Evolutionary conservation across 192 early-diverging fungal species (phyloP), one percentile per base, ranked within the genome.

Genomic region (Entomortierella parvispora): DNA sequence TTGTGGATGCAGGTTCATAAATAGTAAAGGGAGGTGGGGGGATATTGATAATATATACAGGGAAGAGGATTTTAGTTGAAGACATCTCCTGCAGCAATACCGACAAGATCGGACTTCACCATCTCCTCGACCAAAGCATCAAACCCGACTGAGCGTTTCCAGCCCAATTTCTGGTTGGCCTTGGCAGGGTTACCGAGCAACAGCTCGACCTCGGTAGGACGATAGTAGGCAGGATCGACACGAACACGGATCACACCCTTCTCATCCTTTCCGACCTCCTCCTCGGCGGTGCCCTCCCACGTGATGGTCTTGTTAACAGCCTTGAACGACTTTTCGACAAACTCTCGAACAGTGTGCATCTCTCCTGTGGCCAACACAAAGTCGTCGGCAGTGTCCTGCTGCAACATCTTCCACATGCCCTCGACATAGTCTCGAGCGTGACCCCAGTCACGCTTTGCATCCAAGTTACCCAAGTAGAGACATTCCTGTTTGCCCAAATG

Each of bases 391-490:
- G 67, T 26, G 10, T 92, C 89, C 67, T 93, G 90, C 77, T 93
- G 91, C 34, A 93, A 79, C 90, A 93, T 93, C 43, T 88, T 71
- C 90, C 90, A 93, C 91, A 93, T 93, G 52, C 91, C 91, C 82
- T 91, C 83, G 44, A 88, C 78, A 69, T 93, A 93, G 66, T 93
- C 91, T 33, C 86, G 82, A 20, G 91, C 91, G 56, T 93, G 91
- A 58, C 91, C 91, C 91, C 91, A 93, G 77, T 93, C 91, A 81
- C 91, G 83, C 80, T 91, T 91, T 32, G 91, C 86, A 74, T 93
- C 89, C 48, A 93, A 81, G 67, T 93, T 93, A 58, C 91, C 91
- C 31, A 93, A 78, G 80, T 89, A 90, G 10, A 93, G 62, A 69
- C 89, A 90, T 26, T 88, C 83, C 62, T 90, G 85, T 48, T 84